phyloP scores from a whole-genome alignment of 805 yeast species.

The Yarrowia porcina region DNA sequence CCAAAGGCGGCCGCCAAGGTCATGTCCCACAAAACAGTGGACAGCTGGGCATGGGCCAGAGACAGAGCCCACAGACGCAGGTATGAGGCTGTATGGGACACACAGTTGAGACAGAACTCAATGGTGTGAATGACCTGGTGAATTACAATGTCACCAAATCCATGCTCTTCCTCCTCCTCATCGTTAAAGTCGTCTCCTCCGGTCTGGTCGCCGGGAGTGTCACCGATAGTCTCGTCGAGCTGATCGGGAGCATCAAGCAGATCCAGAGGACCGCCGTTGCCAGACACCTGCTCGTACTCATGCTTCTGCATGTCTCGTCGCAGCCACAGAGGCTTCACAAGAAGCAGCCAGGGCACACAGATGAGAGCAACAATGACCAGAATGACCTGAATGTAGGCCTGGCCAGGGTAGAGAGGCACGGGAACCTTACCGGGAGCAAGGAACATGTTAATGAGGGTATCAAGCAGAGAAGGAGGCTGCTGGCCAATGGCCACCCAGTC shows the following conservation, averaged over 20 bases:
- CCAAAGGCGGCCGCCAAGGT: slow-evolving; percentile 79
- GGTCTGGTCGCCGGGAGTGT: slow-evolving; percentile 28
- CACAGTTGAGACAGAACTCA: slow-evolving; percentile 95
- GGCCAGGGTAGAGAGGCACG: slow-evolving; percentile 77
- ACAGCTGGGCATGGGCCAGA: slow-evolving; percentile 93
- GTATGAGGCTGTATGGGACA: slow-evolving; percentile 97
- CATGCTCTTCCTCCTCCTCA: slow-evolving; percentile 54
- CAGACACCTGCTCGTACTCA: slow-evolving; percentile 50
- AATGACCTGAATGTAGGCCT: slow-evolving; percentile 67
- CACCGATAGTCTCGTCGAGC: slow-evolving; percentile 28
- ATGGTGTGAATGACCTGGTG: slow-evolving; percentile 97
- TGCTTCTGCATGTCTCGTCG: slow-evolving; percentile 55
- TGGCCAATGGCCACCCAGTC: slow-evolving; percentile 78
- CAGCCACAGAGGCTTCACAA: slow-evolving; percentile 76
- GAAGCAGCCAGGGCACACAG: slow-evolving; percentile 89
- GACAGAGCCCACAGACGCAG: slow-evolving; percentile 96
- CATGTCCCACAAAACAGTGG: slow-evolving; percentile 95
- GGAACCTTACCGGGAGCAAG: slow-evolving; percentile 85
- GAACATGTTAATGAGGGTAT: slow-evolving; percentile 95
- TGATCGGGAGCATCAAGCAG: slow-evolving; percentile 26
- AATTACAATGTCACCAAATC: slow-evolving; percentile 90
- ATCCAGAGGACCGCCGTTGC: slow-evolving; percentile 34
- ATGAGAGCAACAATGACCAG: slow-evolving; percentile 72
- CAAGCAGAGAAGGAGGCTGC: slow-evolving; percentile 89
- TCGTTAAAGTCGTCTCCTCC: slow-evolving; percentile 47